Base-by-base conservation (phyloP, 495 filamentous ascomycete genomes). In the Penicillium simplicissimum region DNA sequence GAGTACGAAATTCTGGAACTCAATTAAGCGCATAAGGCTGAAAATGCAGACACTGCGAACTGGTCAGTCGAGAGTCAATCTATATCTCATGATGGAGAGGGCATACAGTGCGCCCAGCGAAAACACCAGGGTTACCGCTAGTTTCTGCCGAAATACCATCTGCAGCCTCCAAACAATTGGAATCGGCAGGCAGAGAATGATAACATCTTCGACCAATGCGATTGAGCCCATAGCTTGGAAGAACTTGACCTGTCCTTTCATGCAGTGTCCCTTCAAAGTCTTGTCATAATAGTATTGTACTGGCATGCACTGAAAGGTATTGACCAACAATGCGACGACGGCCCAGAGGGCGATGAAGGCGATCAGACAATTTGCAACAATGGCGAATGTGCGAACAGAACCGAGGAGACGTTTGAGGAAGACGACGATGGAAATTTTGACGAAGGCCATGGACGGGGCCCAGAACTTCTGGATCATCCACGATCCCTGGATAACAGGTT, bases 381-480 rank as follows among this genome's bases (percentile, higher is more conserved):
- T 42, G 15, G 36, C 45, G n/a, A 70, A 64, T 2, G 42, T 33
- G 28, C 48, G 38, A 3, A 74, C 40, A 1, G 62, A 58, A 0
- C 67, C 66, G n/a, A 76, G 58, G 2, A 73, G 40, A 8, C 66
- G 56, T 10, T 67, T 69, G 35, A 74, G 69, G 47, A 76, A 68
- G 13, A 77, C 31, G 4, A 78, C 65, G 57, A 79, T 76, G 10
- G 75, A 76, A 1, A 72, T 52, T 58, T 79, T 79, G 52, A 73
- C 66, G 35, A 75, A 63, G 31, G 70, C 63, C 52, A 74, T 69
- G 2, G 69, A 58, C 0, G 58, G 25, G 0, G 64, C 59, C 68
- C 68, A 73, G 45, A 69, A 71, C 36, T 71, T 71, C 36, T 69
- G 58, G 8, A 60, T 33, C 14, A 73, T 60, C 71, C 71, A 73